Evolutionary conservation across 176 grass and related monocot species (phyloP).

Genomic region (Carex scoparia): DNA sequence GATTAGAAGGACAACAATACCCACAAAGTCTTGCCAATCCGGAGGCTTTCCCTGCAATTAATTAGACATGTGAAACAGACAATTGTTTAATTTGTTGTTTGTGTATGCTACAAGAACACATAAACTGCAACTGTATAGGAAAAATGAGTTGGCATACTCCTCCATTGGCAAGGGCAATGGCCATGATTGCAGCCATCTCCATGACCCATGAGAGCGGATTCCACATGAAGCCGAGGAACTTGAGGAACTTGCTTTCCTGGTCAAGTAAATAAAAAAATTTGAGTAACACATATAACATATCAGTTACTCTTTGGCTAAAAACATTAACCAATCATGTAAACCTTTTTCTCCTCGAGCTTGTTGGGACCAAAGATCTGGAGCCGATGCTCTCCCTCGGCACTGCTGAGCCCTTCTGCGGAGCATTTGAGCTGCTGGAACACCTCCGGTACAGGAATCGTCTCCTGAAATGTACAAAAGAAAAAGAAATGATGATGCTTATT

Average conservation of each 20-base stretch:
- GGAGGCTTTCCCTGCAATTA: conserved; percentile 38
- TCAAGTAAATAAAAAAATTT: not conserved
- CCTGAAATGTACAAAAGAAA: conserved; percentile 30
- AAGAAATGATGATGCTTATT: not conserved
- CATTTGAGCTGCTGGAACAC: conserved; percentile 81
- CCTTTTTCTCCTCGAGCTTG: conserved; percentile 96
- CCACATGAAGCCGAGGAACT: conserved; percentile 96
- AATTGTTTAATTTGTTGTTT: not conserved
- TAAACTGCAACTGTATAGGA: not conserved
- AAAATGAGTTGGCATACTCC: conserved; percentile 20
- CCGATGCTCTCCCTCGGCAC: conserved; percentile 41
- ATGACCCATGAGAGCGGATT: conserved; percentile 94
- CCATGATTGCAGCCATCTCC: conserved; percentile 92
- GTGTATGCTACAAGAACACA: not conserved
- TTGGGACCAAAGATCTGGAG: conserved; percentile 64
- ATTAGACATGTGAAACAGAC: not conserved
- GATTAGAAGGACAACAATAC: conserved; percentile 68
- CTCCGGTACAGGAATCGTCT: conserved; percentile 55
- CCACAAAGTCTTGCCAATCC: conserved; percentile 93
- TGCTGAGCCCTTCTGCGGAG: conserved; percentile 54
- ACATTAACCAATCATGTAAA: not conserved
- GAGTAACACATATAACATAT: not conserved
- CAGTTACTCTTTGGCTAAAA: not conserved
- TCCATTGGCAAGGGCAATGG: conserved; percentile 79
- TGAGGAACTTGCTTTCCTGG: conserved; percentile 80